Percentiles rank a stretch among this genome's conserved stretches.
Conservation (phyloP, 2,329 filamentous ascomycete genomes). For the Didymella arachidicola region DNA sequence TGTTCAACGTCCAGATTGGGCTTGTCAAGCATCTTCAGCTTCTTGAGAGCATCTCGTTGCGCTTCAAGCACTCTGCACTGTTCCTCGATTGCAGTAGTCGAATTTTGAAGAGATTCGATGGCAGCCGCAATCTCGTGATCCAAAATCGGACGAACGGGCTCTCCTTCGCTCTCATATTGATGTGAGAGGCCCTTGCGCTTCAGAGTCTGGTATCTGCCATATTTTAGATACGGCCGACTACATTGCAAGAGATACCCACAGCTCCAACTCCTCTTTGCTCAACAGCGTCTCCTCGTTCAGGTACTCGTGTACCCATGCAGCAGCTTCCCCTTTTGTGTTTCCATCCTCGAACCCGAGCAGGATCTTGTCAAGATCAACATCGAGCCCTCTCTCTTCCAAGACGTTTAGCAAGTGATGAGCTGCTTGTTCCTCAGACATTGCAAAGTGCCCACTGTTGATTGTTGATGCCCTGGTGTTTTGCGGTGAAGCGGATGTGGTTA, state of each 20-base stretch:
- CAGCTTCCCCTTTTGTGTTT: constrained; percentile 51
- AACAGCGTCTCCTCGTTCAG: constrained; percentile 56
- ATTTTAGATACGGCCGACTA: neutral
- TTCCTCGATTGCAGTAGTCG: constrained; percentile 69
- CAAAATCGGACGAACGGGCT: constrained; percentile 56
- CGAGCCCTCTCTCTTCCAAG: constrained; percentile 55
- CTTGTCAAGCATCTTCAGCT: constrained; percentile 59
- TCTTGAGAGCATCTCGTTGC: constrained; percentile 69
- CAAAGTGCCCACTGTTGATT: constrained; percentile 6
- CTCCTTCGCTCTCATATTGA: constrained; percentile 42
- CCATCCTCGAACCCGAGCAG: constrained; percentile 57
- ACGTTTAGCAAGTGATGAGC: constrained; percentile 55
- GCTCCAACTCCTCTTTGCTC: constrained; percentile 58
- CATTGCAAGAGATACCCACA: constrained; percentile 47
- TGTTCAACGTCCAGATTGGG: constrained; percentile 51
- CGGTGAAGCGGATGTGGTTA: constrained; percentile 37
- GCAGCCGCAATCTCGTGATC: constrained; percentile 69
- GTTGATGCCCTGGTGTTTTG: constrained; percentile 35
- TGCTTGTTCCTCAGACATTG: constrained; percentile 47
- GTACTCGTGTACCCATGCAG: constrained; percentile 58
- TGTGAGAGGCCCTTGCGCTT: constrained; percentile 44
- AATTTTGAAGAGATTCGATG: constrained; percentile 69
- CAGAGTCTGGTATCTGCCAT: constrained; percentile 42
- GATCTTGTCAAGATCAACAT: constrained; percentile 56
- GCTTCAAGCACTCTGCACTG: constrained; percentile 68